Base-by-base conservation (phyloP, 495 filamentous ascomycete species). In the Penicillium tannophilum region DNA sequence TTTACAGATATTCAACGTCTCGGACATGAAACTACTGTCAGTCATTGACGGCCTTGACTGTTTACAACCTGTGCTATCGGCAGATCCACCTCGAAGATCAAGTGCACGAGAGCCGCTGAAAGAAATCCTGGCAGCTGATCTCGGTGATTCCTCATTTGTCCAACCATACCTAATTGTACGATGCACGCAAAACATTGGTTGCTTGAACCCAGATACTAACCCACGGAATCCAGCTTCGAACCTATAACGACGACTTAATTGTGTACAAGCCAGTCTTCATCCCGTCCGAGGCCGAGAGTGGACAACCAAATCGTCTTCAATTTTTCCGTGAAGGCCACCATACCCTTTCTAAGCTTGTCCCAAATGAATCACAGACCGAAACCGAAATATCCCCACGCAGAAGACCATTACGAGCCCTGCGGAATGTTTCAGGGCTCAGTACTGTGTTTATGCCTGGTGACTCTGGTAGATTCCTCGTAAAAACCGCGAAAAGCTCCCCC, bases 91-190 rank as follows among this genome's bases (percentile, higher is more conserved):
- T 12, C 86, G 87, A 65, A 83, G 87, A 67, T 84, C 84, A n/a
- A 84, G 83, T 35, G 80, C 82, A 9, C 87, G 86, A 61, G 92
- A 92, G 64, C 76, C 73, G 2, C 65, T 98, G 6, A 83, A 84
- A 19, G 92, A 98, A 67, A 81, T 93, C 28, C 62, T 96, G 28
- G 80, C 97, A 6, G 86, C 92, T 45, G 88, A 97, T 56, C 80
- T 98, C 43, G 94, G 94, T 11, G 91, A 96, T 71, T 66, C 79
- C 9, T 84, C 78, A 20, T 76, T 79, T 31, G 87, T 80, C 59
- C 84, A 82, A 12, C 91, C 94, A 20, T 90, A 94, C 69, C 77
- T 98, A 36, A 85, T 98, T 67, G 88, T 93, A 77, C 67, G 84
- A 36, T 26, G 69, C 33, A 28, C 30, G 6, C 42, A 16, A 16